These are phyloP conservation scores for Gossypium herbaceum DNA, from an alignment of 345 rosid species.

Conservation along the genomic window DNA sequence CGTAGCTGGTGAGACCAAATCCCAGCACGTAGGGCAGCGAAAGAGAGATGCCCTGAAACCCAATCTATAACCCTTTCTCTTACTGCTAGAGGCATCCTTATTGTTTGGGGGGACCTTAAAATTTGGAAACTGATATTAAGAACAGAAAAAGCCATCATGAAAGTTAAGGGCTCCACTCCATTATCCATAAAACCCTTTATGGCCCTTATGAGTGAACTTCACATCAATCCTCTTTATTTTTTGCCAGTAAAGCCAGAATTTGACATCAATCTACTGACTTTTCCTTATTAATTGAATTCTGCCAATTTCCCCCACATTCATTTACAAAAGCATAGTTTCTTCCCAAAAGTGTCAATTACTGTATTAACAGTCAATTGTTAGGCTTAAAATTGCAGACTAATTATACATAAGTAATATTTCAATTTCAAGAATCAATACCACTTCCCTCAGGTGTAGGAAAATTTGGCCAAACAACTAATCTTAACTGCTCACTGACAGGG, in stretches of 20 bases:
- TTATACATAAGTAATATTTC: background rate
- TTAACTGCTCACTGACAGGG: background rate
- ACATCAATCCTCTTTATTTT: constrained; percentile 19
- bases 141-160: background rate
- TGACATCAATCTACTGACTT: constrained; percentile 13
- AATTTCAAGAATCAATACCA: background rate
- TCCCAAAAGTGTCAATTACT: background rate
- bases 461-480: background rate
- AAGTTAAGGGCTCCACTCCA: constrained; percentile 10
- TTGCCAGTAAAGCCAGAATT: constrained; percentile 21
- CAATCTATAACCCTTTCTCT: too few relatives aligned
- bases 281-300: background rate
- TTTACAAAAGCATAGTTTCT: background rate
- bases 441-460: too few relatives aligned
- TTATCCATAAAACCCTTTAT: background rate
- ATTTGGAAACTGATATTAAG: background rate
- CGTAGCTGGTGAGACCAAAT: too few relatives aligned
- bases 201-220: constrained; percentile 14
- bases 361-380: background rate
- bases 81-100: too few relatives aligned
- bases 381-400: background rate
- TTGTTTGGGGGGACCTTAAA: too few relatives aligned
- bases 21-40: too few relatives aligned
- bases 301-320: constrained; percentile 6
- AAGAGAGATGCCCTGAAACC: too few relatives aligned